Evolutionary conservation across 306 rosid genomes (phyloP).

Genomic region (Citrullus colocynthis): DNA sequence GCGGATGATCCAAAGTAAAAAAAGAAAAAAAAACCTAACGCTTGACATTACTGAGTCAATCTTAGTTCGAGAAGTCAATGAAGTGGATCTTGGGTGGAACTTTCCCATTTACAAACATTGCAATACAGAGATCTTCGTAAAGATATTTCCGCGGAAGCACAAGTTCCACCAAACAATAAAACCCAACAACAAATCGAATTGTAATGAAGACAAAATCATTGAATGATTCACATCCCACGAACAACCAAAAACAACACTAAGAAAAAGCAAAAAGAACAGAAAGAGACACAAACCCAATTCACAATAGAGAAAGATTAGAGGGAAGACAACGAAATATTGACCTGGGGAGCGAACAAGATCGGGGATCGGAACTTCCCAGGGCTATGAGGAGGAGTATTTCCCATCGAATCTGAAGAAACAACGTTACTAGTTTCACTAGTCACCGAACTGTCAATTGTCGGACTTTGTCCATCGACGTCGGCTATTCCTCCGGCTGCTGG

Average conservation of each 20-base stretch:
- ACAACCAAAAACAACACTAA: not conserved
- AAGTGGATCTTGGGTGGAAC: not conserved
- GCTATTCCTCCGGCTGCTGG: slow-evolving; percentile 15
- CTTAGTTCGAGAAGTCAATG: not conserved
- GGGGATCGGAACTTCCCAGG: slow-evolving; percentile 58
- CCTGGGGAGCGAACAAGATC: slow-evolving; percentile 76
- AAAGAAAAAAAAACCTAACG: no score
- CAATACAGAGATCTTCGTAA: not conserved
- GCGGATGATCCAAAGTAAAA: not conserved
- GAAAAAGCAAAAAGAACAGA: not conserved
- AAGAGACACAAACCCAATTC: not conserved
- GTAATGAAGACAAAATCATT: not conserved
- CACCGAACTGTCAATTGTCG: slow-evolving; percentile 7
- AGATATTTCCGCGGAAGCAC: not conserved
- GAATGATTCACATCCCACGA: not conserved
- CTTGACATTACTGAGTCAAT: not conserved
- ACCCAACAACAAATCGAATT: not conserved
- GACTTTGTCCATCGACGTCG: slow-evolving; percentile 22
- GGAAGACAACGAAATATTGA: not conserved
- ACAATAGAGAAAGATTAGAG: no score
- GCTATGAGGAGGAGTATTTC: slow-evolving; percentile 60
- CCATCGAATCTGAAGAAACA: slow-evolving; percentile 56
- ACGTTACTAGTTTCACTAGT: slow-evolving; percentile 22
- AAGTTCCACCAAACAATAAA: not conserved
- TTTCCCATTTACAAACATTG: not conserved